phyloP scores from a whole-genome alignment of 768 basidiomycete species.

The Mycena belliarum region DNA sequence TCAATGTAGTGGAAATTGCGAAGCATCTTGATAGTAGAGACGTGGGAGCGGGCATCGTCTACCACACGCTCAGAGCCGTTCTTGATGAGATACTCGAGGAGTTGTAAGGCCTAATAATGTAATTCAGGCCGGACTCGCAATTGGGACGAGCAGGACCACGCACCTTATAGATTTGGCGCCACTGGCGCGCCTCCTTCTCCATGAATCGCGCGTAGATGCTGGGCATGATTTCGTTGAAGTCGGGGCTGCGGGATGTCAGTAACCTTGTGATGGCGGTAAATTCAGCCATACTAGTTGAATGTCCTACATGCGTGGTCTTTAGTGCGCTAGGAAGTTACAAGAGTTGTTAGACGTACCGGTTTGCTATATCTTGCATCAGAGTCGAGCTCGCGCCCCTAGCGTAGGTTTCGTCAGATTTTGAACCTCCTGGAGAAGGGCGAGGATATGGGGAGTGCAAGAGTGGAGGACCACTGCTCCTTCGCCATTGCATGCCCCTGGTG shows the following conservation, averaged over 20 bases:
- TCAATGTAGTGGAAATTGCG: constrained; percentile 98
- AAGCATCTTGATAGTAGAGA: constrained; percentile 96
- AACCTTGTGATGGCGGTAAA: constrained; percentile 1
- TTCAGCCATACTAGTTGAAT: constrained; percentile 84
- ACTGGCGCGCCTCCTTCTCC: constrained; percentile 97
- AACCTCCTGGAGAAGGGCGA: no score
- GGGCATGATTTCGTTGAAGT: constrained; percentile 99
- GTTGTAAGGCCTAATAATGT: constrained; percentile 78
- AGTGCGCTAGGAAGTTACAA: not conserved
- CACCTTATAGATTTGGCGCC: constrained; percentile 99
- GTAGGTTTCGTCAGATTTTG: constrained; percentile 1
- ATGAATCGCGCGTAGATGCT: constrained; percentile 93
- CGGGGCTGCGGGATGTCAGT: constrained; percentile 60
- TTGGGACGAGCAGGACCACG: not conserved
- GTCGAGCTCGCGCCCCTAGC: constrained; percentile 95
- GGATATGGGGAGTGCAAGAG: no score
- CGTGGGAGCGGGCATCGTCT: constrained; percentile 93
- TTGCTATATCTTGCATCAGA: constrained; percentile 97
- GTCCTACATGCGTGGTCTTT: constrained; percentile 55
- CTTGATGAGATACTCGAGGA: constrained; percentile 94
- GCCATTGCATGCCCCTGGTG: no score
- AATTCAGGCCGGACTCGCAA: no score
- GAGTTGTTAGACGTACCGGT: constrained; percentile 58
- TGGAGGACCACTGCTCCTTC: no score
- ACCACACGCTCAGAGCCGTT: constrained; percentile 97